Conservation (phyloP, 1,284 basidiomycete genomes). For the Ganoderma leucocontextum region DNA sequence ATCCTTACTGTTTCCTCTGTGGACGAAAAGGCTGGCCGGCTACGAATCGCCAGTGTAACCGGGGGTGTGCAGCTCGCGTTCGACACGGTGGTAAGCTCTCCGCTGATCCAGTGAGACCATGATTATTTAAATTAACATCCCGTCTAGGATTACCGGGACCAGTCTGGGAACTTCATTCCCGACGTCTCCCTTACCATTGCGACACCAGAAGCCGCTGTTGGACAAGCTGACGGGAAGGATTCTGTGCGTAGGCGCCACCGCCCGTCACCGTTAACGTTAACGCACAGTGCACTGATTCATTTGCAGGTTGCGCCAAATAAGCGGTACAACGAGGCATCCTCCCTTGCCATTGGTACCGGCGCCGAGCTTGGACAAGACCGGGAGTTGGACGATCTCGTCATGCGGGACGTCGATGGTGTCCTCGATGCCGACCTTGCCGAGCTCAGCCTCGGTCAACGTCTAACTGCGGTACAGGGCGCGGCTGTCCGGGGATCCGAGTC, state of each 20-base stretch:
- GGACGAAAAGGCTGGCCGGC: conserved; percentile 50
- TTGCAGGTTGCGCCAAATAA: conserved; percentile 53
- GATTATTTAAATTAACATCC: not conserved
- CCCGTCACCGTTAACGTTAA: not conserved
- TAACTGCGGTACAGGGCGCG: conserved; percentile 73
- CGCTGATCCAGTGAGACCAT: not conserved
- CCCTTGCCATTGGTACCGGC: conserved; percentile 71
- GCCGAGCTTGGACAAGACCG: conserved; percentile 68
- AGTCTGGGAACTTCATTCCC: conserved; percentile 62
- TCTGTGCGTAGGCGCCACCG: not conserved
- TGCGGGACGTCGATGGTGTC: conserved; percentile 66
- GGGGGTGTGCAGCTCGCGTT: conserved; percentile 77
- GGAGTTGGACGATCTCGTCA: conserved; percentile 59
- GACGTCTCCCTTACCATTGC: conserved; percentile 59
- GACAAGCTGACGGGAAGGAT: conserved; percentile 22
- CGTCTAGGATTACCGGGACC: conserved; percentile 61
- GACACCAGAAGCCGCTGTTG: conserved; percentile 45
- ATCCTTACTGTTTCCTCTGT: conserved; percentile 60
- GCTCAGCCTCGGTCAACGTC: conserved; percentile 87
- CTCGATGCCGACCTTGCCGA: conserved; percentile 89
- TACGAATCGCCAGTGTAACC: conserved; percentile 68
- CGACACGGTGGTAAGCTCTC: conserved; percentile 64
- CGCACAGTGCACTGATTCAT: conserved; percentile 3
- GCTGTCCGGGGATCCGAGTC: conserved; percentile 44
- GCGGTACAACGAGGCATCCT: conserved; percentile 71